Base-by-base conservation (phyloP, 1,139 yeast genomes). In the Candida sp. region DNA sequence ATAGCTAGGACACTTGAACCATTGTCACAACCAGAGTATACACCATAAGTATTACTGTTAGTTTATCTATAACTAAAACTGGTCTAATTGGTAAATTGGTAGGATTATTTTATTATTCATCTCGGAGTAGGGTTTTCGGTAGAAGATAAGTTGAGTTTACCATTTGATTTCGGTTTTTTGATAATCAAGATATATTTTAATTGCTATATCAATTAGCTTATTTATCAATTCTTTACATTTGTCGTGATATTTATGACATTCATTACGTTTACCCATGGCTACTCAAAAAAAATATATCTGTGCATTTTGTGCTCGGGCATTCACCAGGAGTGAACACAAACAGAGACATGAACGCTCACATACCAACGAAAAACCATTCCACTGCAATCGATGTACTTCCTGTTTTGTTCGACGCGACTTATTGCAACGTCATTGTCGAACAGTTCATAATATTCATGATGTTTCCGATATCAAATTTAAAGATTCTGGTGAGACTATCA, bases 271-370 rank as follows among this genome's bases (percentile, higher is more conserved):
- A n/a, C 25, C 25, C 33, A 71, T 71, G 72, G 70, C 76, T 19
- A 68, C 77, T 3, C 79, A 75, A 42, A 78, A 80, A 55, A 81
- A 84, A 56, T 87, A 86, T 61, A 78, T 84, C 33, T 87, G 96
- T 64, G 82, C 87, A 22, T 87, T 81, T 58, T 87, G 96, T 56
- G 88, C 90, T 35, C 70, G 90, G 53, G 87, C 90, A 1, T 87
- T 87, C 58, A 82, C 91, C 6, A 69, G 96, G 39, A 81, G 88
- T 22, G 96, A 87, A 57, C 96, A 87, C 60, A 81, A 86, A 56
- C 81, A 85, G 44, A 77, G 96, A 40, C 96, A 87, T 57, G 95
- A 87, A 58, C 67, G 95, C 33, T 84, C 91, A 3, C 96, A 87
- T 57, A 86, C 93, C 21, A 87, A 87, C 55, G 90, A 85, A 53